Percentiles rank a stretch among this genome's conserved stretches.
phyloP scores from a whole-genome alignment of 2,329 filamentous ascomycete genomes.

The Cadophora sp. region DNA sequence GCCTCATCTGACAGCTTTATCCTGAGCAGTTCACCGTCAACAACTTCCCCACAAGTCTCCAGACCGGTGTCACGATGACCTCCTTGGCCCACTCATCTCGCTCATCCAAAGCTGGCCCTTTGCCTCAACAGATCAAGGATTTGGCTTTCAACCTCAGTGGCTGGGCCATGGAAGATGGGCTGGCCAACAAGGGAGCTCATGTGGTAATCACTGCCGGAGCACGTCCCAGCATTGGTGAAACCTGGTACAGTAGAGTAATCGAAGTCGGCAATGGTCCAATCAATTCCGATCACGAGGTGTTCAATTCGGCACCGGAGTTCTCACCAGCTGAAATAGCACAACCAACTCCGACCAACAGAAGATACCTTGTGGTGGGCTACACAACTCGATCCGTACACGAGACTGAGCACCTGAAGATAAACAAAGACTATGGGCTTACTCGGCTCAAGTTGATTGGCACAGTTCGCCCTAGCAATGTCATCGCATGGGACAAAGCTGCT shows the following conservation, averaged over 20 bases:
- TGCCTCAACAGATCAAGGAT: neutral
- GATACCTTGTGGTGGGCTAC: conserved; percentile 6
- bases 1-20: too few relatives aligned
- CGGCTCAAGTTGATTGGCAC: neutral
- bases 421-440: neutral
- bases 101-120: neutral
- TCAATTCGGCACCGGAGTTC: too few relatives aligned
- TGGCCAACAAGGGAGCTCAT: neutral
- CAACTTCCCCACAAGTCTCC: neutral
- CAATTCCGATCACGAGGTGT: too few relatives aligned
- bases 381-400: neutral
- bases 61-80: neutral
- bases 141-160: neutral
- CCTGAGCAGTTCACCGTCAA: too few relatives aligned
- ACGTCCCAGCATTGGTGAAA: too few relatives aligned
- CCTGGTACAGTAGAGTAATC: too few relatives aligned
- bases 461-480: neutral
- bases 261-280: too few relatives aligned
- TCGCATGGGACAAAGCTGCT: neutral
- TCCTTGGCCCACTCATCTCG: too few relatives aligned
- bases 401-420: neutral
- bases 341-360: neutral
- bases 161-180: neutral
- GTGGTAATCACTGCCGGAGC: neutral
- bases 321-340: neutral